A percentile compares a stretch with the other conserved stretches of the same genome.
Conservation (phyloP, 2,329 filamentous ascomycete species). For the Aspergillus thermomutatus region DNA sequence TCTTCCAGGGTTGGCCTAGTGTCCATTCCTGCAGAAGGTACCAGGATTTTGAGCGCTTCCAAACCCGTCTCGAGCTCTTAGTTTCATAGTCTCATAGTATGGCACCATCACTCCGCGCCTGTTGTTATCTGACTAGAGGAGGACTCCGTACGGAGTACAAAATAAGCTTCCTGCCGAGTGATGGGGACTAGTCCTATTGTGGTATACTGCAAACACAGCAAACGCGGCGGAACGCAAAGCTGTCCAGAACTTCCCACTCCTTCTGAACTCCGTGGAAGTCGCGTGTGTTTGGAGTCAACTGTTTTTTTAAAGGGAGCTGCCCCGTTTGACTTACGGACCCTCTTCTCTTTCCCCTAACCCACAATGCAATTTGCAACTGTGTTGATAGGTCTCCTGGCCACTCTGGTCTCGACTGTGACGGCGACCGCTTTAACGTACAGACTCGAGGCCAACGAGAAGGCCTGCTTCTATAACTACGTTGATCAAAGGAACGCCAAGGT, state of each 20-base stretch:
- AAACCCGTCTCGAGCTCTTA: background rate
- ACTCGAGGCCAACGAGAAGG: constrained; percentile 83
- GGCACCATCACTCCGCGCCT: background rate
- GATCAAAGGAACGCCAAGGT: constrained; percentile 80
- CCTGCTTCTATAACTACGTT: constrained; percentile 87
- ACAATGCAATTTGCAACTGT: constrained; percentile 64
- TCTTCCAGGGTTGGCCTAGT: background rate
- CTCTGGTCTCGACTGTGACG: constrained; percentile 65
- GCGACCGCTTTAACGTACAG: constrained; percentile 95
- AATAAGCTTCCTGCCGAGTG: background rate
- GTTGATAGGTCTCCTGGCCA: constrained; percentile 67
- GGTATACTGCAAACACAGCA: constrained; percentile 31
- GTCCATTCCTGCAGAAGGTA: background rate
- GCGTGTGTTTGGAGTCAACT: constrained; percentile 16
- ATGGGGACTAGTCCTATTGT: background rate
- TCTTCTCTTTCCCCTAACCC: constrained; percentile 13
- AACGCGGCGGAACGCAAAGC: constrained; percentile 29
- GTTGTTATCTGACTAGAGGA: background rate
- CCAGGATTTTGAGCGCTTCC: background rate
- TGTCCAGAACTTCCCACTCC: constrained; percentile 31
- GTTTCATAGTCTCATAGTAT: background rate
- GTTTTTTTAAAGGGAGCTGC: constrained; percentile 7
- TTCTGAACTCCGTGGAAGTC: constrained; percentile 2
- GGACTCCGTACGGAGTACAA: background rate
- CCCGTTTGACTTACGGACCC: constrained; percentile 9